phyloP scores from a whole-genome alignment of 768 basidiomycete genomes.

The Suillus clintonianus region DNA sequence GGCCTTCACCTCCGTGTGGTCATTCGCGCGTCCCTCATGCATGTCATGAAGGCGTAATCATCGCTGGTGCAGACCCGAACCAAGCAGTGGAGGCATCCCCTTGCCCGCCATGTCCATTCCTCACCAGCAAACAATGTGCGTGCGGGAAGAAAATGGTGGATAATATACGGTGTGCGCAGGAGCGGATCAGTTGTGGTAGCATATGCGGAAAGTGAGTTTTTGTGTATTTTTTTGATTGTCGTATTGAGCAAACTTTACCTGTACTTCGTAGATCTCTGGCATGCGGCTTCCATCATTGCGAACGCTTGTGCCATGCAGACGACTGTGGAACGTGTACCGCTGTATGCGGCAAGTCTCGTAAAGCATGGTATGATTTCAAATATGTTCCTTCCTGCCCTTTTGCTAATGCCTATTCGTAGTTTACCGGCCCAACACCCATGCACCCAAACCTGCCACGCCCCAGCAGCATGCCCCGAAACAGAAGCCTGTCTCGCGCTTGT shows the following conservation, averaged over 20 bases:
- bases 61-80: slow-evolving; percentile 23
- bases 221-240: background rate
- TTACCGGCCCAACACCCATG: slow-evolving; percentile 76
- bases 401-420: slow-evolving; percentile 34
- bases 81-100: background rate
- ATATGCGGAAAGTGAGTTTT: slow-evolving; percentile 72
- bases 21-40: slow-evolving; percentile 76
- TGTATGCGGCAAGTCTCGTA: slow-evolving; percentile 84
- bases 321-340: slow-evolving; percentile 77
- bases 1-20: slow-evolving; percentile 73
- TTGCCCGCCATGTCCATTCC: slow-evolving; percentile 88
- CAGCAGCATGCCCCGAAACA: slow-evolving; percentile 78
- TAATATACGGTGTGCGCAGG: slow-evolving; percentile 84
- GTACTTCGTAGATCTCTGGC: slow-evolving; percentile 51
- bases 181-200: slow-evolving; percentile 77
- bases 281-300: slow-evolving; percentile 92
- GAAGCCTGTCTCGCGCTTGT: slow-evolving; percentile 73
- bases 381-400: background rate
- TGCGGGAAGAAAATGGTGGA: slow-evolving; percentile 84
- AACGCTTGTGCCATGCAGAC: slow-evolving; percentile 78
- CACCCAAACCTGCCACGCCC: slow-evolving; percentile 82
- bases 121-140: slow-evolving; percentile 79
- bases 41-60: slow-evolving; percentile 72
- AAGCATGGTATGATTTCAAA: slow-evolving; percentile 63
- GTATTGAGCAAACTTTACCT: background rate